Conservation (phyloP, 108 stramenopile species). For the Licmophora abbreviata region DNA sequence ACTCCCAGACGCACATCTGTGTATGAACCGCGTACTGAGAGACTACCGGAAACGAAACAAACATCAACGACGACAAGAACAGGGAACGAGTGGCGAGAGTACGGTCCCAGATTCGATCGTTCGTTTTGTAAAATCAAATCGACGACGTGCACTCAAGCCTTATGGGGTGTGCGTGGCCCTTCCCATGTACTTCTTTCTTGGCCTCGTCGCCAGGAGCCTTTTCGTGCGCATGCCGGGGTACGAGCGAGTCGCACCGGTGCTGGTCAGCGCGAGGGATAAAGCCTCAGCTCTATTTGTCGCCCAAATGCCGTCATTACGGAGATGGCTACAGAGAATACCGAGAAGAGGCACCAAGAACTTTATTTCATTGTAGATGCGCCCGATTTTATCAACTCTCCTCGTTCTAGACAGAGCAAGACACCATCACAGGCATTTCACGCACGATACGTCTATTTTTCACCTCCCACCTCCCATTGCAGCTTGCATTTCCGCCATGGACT, state of each 20-base stretch:
- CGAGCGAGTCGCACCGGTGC: no score
- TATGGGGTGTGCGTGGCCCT: conserved; percentile 33
- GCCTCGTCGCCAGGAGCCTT: not conserved
- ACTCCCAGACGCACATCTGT: conserved; percentile 11
- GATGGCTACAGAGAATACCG: no score
- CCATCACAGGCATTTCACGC: no score
- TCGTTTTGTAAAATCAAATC: conserved; percentile 1
- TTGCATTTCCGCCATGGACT: conserved; percentile 62
- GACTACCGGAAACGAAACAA: not conserved
- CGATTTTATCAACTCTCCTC: no score
- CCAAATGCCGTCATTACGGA: no score
- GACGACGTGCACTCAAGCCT: conserved; percentile 14
- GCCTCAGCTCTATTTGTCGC: no score
- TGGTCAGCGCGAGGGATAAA: no score
- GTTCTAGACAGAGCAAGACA: no score
- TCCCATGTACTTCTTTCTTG: conserved; percentile 24
- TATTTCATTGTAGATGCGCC: no score
- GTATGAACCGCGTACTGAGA: conserved; percentile 2
- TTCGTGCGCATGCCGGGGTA: no score
- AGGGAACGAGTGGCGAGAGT: conserved; percentile 3
- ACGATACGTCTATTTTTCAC: not conserved
- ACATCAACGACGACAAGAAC: conserved; percentile 2
- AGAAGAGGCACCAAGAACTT: no score
- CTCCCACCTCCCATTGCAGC: conserved; percentile 46
- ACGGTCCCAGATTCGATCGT: no score